Percentiles rank a stretch among this genome's conserved stretches.
phyloP scores from a whole-genome alignment of 2,329 filamentous ascomycete genomes.

The Penicillium sp. region DNA sequence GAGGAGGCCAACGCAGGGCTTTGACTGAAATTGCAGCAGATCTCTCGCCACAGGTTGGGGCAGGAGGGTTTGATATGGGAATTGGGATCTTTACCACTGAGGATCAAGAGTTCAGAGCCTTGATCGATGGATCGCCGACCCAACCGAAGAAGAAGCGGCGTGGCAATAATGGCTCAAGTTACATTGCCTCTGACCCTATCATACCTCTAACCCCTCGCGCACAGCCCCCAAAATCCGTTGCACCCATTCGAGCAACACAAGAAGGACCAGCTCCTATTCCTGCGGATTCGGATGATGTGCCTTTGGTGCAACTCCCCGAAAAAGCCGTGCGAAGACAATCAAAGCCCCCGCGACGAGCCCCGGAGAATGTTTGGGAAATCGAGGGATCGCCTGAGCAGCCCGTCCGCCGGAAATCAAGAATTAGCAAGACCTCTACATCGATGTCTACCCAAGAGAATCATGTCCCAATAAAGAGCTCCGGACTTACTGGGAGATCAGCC shows the following conservation, averaged over 20 bases:
- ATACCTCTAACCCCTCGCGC: conserved; percentile 23
- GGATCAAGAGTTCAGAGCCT: conserved; percentile 33
- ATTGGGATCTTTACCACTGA: conserved; percentile 34
- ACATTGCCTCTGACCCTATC: conserved; percentile 25
- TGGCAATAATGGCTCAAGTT: conserved; percentile 25
- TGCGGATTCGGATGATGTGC: conserved; percentile 11
- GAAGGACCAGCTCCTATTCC: conserved; percentile 10
- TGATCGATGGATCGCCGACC: conserved; percentile 28
- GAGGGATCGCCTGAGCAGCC: conserved; percentile 27
- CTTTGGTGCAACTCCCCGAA: conserved; percentile 10
- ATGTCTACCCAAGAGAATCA: conserved; percentile 4
- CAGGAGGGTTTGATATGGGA: conserved; percentile 27
- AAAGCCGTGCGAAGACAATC: conserved; percentile 18
- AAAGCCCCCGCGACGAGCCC: conserved; percentile 17
- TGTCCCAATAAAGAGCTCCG: conserved; percentile 1
- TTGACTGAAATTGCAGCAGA: conserved; percentile 39
- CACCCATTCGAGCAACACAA: conserved; percentile 10
- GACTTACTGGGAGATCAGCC: conserved; percentile 2
- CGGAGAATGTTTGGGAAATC: conserved; percentile 31
- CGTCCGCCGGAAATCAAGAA: conserved; percentile 15
- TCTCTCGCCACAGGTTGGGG: conserved; percentile 32
- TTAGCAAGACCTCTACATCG: conserved; percentile 5
- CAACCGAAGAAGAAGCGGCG: conserved; percentile 33
- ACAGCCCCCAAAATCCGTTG: conserved; percentile 14
- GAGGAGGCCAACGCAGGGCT: conserved; percentile 30